Evolutionary conservation across 1,284 basidiomycete species (phyloP).

Genomic region (Leccinum subfulvum): DNA sequence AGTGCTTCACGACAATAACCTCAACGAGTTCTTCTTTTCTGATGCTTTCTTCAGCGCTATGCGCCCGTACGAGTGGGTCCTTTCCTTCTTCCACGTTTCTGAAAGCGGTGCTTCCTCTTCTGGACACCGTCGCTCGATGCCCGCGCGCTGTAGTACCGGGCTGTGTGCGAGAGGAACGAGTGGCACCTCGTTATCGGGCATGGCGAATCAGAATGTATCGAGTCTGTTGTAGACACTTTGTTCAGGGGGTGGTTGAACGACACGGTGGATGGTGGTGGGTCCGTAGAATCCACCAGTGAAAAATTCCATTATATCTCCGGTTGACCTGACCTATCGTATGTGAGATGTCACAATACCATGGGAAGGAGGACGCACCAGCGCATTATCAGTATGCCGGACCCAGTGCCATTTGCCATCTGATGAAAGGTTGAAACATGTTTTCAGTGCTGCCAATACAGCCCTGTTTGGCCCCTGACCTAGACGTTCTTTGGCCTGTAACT

Average conservation of each 20-base stretch:
- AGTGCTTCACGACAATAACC: slow-evolving; percentile 44
- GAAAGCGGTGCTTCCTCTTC: background rate
- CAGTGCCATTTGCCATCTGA: slow-evolving; percentile 53
- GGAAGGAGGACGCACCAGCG: background rate
- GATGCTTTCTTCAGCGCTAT: slow-evolving; percentile 16
- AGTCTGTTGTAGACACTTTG: slow-evolving; percentile 39
- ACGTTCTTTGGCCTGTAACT: slow-evolving; percentile 16
- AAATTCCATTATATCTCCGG: slow-evolving; percentile 56
- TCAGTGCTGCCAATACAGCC: background rate
- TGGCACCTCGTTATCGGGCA: slow-evolving; percentile 32
- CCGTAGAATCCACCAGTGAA: slow-evolving; percentile 51
- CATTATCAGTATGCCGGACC: slow-evolving; percentile 55
- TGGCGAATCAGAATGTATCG: slow-evolving; percentile 44
- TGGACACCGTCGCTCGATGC: background rate
- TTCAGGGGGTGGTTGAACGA: slow-evolving; percentile 42
- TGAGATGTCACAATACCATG: background rate
- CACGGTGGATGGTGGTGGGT: slow-evolving; percentile 42
- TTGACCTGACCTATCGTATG: slow-evolving; percentile 24
- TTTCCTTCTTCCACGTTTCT: slow-evolving; percentile 1
- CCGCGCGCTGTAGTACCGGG: slow-evolving; percentile 27
- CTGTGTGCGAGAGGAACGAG: slow-evolving; percentile 31
- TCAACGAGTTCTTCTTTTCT: slow-evolving; percentile 39
- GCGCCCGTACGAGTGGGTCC: slow-evolving; percentile 1
- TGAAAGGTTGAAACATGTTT: slow-evolving; percentile 37
- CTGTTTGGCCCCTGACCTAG: slow-evolving; percentile 6